phyloP scores from a whole-genome alignment of 208 protist species.

The Trypanosoma conorhini region DNA sequence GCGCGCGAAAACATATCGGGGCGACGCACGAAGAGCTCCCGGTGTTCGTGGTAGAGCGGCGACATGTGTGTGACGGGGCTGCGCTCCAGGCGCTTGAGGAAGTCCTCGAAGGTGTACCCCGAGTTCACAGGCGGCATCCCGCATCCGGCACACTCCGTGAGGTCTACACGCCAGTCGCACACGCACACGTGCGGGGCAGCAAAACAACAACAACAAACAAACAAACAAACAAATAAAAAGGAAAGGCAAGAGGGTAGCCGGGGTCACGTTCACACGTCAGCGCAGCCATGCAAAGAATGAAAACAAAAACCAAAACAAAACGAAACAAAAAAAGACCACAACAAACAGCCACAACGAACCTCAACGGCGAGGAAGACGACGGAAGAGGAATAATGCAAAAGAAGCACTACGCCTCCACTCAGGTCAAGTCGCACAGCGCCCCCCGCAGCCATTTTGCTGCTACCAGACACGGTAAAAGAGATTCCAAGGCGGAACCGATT shows the following conservation, averaged over 20 bases:
- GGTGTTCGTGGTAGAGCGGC: conserved; percentile 77
- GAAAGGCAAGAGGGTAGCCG: too few relatives aligned
- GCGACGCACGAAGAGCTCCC: conserved; percentile 71
- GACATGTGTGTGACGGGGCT: conserved; percentile 72
- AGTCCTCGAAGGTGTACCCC: conserved; percentile 84
- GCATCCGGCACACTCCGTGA: not conserved
- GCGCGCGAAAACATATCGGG: conserved; percentile 75
- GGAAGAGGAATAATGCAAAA: not conserved
- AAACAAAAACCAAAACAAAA: conserved; percentile 1
- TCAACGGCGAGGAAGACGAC: too few relatives aligned
- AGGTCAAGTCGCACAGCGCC: not conserved
- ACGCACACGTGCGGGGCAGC: not conserved
- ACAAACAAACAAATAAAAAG: not conserved
- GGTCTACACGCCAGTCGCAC: not conserved
- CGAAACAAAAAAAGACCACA: conserved; percentile 24
- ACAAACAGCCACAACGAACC: conserved; percentile 6
- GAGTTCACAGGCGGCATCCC: conserved; percentile 53
- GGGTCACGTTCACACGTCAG: too few relatives aligned
- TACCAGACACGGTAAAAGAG: conserved; percentile 44
- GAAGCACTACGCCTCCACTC: not conserved
- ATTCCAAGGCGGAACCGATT: conserved; percentile 45
- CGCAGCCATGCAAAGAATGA: not conserved
- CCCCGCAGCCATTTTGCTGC: not conserved
- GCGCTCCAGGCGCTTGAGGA: conserved; percentile 78
- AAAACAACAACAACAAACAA: not conserved